A percentile compares a stretch with the other conserved stretches of the same genome.
phyloP scores from a whole-genome alignment of 441 rosid genomes.

The Bruguiera hainesii region DNA sequence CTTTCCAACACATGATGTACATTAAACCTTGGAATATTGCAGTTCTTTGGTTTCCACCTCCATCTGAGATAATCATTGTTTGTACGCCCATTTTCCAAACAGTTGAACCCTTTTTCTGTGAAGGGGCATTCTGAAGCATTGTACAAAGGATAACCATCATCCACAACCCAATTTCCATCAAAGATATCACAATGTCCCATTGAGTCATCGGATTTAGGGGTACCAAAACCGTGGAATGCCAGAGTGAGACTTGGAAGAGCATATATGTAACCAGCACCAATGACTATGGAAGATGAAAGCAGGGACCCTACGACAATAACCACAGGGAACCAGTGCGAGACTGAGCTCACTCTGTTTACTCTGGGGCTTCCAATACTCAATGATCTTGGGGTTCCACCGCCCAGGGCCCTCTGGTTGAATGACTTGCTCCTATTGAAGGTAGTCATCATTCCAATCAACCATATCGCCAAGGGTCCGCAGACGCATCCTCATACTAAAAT shows the following conservation, averaged over 20 bases:
- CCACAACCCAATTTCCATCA: slow-evolving; percentile 43
- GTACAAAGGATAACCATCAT: slow-evolving; percentile 35
- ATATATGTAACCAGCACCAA: slow-evolving; percentile 53
- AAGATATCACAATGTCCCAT: slow-evolving; percentile 31
- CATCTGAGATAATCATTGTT: slow-evolving; percentile 51
- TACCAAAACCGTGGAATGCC: slow-evolving; percentile 38
- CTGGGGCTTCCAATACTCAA: slow-evolving; percentile 41
- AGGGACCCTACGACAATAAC: slow-evolving; percentile 46
- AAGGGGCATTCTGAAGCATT: slow-evolving; percentile 70
- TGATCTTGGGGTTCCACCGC: slow-evolving; percentile 36
- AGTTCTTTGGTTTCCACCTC: slow-evolving; percentile 69
- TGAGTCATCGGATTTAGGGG: slow-evolving; percentile 35
- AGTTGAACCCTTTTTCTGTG: slow-evolving; percentile 62
- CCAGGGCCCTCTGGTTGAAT: slow-evolving; percentile 52
- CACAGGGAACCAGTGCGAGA: slow-evolving; percentile 43
- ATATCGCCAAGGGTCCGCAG: slow-evolving; percentile 21
- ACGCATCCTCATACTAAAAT: slow-evolving; percentile 5
- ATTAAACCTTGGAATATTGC: slow-evolving; percentile 51
- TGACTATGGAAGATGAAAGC: slow-evolving; percentile 42
- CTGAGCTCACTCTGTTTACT: slow-evolving; percentile 30
- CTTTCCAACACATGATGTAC: slow-evolving; percentile 39
- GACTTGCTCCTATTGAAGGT: slow-evolving; percentile 52
- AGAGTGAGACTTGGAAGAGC: slow-evolving; percentile 59
- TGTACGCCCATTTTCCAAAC: slow-evolving; percentile 60
- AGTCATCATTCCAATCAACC: slow-evolving; percentile 50